These are phyloP conservation scores for Hanseniaspora lachancei DNA, from an alignment of 805 yeast genomes.

Conservation along the genomic window DNA sequence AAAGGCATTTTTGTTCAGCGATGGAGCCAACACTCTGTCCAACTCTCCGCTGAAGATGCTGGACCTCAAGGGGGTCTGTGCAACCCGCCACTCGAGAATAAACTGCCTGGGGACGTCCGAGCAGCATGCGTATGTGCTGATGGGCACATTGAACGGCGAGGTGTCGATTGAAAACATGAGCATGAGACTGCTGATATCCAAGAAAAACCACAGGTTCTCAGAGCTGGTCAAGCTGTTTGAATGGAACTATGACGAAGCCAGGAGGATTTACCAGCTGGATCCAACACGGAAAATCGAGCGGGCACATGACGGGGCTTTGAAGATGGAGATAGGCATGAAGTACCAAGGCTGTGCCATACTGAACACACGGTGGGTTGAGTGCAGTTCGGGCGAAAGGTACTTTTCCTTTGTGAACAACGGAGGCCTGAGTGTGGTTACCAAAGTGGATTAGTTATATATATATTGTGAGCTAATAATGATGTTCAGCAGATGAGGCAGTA, in stretches of 20 bases:
- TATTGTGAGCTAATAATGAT: too few relatives aligned
- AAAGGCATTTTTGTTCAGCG: conserved; percentile 31
- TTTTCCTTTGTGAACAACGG: conserved; percentile 24
- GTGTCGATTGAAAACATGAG: conserved; percentile 32
- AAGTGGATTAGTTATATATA: conserved; percentile 14
- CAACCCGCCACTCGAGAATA: conserved; percentile 31
- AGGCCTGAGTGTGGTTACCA: conserved; percentile 24
- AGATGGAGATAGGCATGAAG: conserved; percentile 35
- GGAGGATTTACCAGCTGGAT: conserved; percentile 31
- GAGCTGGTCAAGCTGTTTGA: conserved; percentile 15
- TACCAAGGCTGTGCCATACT: conserved; percentile 40
- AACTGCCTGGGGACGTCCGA: conserved; percentile 31
- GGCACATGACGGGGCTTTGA: conserved; percentile 21
- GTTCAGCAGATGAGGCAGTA: too few relatives aligned
- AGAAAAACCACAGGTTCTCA: not conserved
- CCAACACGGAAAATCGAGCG: conserved; percentile 30
- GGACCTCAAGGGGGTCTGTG: not conserved
- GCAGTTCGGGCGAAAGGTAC: not conserved
- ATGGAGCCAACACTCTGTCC: conserved; percentile 28
- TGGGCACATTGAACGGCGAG: conserved; percentile 41
- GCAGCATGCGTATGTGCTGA: conserved; percentile 35
- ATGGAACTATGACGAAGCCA: conserved; percentile 31
- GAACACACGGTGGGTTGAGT: conserved; percentile 24
- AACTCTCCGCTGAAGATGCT: not conserved
- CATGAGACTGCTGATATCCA: conserved; percentile 24